Base-by-base conservation (phyloP, 1,139 yeast genomes). In the Nematodospora anomalae region DNA sequence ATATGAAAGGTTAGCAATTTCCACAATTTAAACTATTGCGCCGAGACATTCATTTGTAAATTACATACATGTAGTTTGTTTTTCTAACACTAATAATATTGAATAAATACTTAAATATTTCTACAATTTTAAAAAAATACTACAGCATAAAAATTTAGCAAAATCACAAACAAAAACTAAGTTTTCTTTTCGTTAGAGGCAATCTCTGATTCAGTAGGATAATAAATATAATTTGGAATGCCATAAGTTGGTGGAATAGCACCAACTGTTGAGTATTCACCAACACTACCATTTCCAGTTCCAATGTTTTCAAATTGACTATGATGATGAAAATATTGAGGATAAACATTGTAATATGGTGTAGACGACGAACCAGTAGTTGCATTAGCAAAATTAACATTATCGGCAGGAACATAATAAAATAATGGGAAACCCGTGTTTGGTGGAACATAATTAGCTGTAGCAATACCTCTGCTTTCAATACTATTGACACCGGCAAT, bases 331-430 rank as follows among this genome's bases (percentile, higher is more conserved):
- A 29, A 43, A 38, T 48, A 52, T 18, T 45, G 54, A 11, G 46
- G 50, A 33, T 52, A 54, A 16, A 56, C 48, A 31, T 46, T 49
- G 33, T 50, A 55, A 35, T 45, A 53, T 15, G 41, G 41, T 26
- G 27, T 21, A 16, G 43, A n/a, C 14, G 24, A 21, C 8, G 21
- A 18, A 18, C 11, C 11, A 43, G 41, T 3, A 30, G 28, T 16
- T 7, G 40, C 18, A 9, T 21, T 24, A 12, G 43, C 30, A 30
- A 35, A 38, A 28, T 38, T 37, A 5, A 33, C 33, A 28, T 36
- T 43, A 21, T 39, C 41, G 13, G 38, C 45, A 11, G 62, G 62
- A 16, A 57, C 45, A 39, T 55, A 56, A 42, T 54, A 56, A 36
- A 51, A 58, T 30, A 50, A 53, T 6, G 60, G 58, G 11, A 46